These are phyloP conservation scores for Leccinum fallax DNA, from an alignment of 1,284 basidiomycete species.

Conservation along the genomic window DNA sequence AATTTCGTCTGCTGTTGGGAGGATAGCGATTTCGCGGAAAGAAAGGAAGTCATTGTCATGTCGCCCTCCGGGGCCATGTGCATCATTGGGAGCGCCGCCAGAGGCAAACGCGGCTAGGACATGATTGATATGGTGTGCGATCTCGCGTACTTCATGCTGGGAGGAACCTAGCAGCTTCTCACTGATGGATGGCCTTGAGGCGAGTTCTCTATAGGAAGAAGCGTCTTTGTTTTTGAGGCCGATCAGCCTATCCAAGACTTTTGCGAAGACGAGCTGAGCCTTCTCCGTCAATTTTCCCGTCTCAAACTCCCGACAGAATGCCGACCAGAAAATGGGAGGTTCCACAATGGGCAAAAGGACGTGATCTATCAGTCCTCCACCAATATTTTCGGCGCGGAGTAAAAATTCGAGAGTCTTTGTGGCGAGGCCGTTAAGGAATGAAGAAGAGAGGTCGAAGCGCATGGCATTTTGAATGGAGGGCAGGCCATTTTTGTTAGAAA, in stretches of 20 bases:
- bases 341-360: conserved; percentile 47
- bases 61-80: conserved; percentile 51
- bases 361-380: conserved; percentile 46
- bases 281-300: conserved; percentile 38
- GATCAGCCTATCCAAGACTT: conserved; percentile 54
- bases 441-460: conserved; percentile 41
- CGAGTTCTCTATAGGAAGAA: conserved; percentile 42
- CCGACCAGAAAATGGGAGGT: conserved; percentile 58
- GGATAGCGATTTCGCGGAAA: conserved; percentile 57
- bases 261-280: conserved; percentile 48
- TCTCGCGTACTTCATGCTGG: conserved; percentile 35
- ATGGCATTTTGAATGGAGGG: conserved; percentile 47
- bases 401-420: conserved; percentile 46
- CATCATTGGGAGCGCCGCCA: conserved; percentile 16
- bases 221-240: conserved; percentile 39
- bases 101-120: conserved; percentile 36
- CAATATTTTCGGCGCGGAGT: conserved; percentile 44
- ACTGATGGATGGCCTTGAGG: conserved; percentile 38
- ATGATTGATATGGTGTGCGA: conserved; percentile 48
- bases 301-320: conserved; percentile 44
- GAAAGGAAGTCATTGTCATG: conserved; percentile 66
- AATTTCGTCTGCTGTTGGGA: conserved; percentile 64
- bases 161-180: conserved; percentile 41
- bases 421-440: conserved; percentile 50
- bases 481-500: conserved; percentile 44